These are phyloP conservation scores for Dactylellina haptotyla DNA, from an alignment of 2,329 filamentous ascomycete genomes.

Conservation along the genomic window DNA sequence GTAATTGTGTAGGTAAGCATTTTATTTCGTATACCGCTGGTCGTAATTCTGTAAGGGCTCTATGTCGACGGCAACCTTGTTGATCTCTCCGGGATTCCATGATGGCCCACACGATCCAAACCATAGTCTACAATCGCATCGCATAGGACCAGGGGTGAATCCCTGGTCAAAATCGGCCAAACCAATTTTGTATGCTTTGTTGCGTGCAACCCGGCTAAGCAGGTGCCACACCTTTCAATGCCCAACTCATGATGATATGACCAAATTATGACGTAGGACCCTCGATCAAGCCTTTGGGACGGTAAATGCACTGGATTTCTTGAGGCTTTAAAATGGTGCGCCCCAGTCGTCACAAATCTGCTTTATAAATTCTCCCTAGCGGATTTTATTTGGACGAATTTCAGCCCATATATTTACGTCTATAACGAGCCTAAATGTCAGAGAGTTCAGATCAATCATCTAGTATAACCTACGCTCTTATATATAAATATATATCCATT, in stretches of 20 bases:
- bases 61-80: no score
- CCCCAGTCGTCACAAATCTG: not conserved
- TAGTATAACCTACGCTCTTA: conserved; percentile 11
- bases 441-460: conserved; percentile 29
- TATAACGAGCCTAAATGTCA: conserved; percentile 14
- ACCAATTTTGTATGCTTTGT: no score
- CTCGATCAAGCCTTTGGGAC: not conserved
- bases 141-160: no score
- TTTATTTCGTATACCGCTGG: no score
- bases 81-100: no score
- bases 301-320: not conserved
- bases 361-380: not conserved
- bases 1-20: no score
- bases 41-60: no score
- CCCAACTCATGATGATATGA: conserved; percentile 1
- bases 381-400: not conserved
- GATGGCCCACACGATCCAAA: no score
- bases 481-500: not conserved
- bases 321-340: not conserved
- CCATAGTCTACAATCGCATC: no score
- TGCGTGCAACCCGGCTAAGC: no score
- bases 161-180: no score
- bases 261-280: conserved; percentile 33
- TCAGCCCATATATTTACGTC: not conserved
- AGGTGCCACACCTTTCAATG: not conserved